Evolutionary conservation across 257 asterid genomes (phyloP).

Genomic region (Lithospermum erythrorhizon): DNA sequence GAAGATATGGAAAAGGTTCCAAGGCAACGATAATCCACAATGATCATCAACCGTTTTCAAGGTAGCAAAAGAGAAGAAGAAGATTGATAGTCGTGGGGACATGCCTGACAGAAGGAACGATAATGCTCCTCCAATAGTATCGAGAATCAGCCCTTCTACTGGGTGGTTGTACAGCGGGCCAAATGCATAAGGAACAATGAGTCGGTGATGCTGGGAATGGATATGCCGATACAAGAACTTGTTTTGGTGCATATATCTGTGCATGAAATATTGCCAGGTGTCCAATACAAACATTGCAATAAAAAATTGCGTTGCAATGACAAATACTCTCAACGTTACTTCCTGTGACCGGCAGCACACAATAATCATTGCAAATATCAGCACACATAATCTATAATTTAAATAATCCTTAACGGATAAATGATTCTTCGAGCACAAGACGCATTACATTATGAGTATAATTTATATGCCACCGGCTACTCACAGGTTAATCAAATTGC

Average conservation of each 20-base stretch:
- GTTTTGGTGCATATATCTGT: conserved; percentile 88
- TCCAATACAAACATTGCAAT: conserved; percentile 67
- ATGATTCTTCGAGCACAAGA: no score
- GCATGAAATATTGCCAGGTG: conserved; percentile 90
- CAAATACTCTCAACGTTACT: conserved; percentile 34
- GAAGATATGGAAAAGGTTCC: conserved; percentile 63
- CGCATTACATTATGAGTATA: no score
- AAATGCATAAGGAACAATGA: conserved; percentile 73
- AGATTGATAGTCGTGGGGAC: conserved; percentile 78
- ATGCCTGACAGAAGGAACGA: conserved; percentile 80
- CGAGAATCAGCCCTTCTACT: conserved; percentile 75
- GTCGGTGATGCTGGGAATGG: conserved; percentile 82
- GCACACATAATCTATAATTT: no score
- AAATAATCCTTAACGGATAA: no score
- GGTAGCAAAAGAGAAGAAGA: conserved; percentile 86
- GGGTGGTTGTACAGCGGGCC: conserved; percentile 97
- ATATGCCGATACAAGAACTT: conserved; percentile 74
- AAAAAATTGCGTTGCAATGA: conserved; percentile 45
- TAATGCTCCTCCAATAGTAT: conserved; percentile 76
- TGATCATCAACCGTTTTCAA: conserved; percentile 84
- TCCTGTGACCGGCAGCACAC: conserved; percentile 46
- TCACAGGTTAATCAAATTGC: no score
- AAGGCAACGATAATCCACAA: conserved; percentile 85
- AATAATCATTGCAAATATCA: no score
- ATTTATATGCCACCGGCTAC: no score